Evolutionary conservation across 192 early-diverging fungal genomes (phyloP).

Genomic region (Funneliformis geosporum): DNA sequence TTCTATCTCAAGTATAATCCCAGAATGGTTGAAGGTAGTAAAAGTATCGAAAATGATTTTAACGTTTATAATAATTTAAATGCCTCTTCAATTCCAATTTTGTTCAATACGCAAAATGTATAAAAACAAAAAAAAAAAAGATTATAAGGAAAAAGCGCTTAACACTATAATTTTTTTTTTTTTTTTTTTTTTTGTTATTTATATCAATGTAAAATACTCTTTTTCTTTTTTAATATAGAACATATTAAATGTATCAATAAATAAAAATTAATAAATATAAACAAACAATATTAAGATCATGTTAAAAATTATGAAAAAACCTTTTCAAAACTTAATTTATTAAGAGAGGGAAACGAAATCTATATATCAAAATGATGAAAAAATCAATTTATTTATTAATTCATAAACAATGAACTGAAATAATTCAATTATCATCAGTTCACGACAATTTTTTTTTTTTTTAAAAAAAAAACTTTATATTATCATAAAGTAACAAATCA

Average conservation of each 20-base stretch:
- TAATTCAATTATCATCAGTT: background rate
- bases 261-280: too few relatives aligned
- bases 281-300: too few relatives aligned
- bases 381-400: too few relatives aligned
- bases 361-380: too few relatives aligned
- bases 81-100: background rate
- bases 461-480: background rate
- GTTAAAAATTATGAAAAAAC: too few relatives aligned
- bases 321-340: too few relatives aligned
- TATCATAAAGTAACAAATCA: background rate
- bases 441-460: background rate
- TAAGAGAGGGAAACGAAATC: too few relatives aligned
- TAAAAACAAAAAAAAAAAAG: background rate
- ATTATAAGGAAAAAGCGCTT: too few relatives aligned
- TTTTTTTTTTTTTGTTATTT: background rate
- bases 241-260: too few relatives aligned
- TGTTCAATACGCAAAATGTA: background rate
- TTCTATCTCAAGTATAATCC: constrained; percentile 48
- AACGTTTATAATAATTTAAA: background rate
- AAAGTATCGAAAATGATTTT: background rate
- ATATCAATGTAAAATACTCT: too few relatives aligned
- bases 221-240: too few relatives aligned
- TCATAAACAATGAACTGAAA: background rate
- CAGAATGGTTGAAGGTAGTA: constrained; percentile 3
- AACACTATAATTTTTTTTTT: background rate